phyloP scores from a whole-genome alignment of 495 filamentous ascomycete species.

The Letharia lupina region DNA sequence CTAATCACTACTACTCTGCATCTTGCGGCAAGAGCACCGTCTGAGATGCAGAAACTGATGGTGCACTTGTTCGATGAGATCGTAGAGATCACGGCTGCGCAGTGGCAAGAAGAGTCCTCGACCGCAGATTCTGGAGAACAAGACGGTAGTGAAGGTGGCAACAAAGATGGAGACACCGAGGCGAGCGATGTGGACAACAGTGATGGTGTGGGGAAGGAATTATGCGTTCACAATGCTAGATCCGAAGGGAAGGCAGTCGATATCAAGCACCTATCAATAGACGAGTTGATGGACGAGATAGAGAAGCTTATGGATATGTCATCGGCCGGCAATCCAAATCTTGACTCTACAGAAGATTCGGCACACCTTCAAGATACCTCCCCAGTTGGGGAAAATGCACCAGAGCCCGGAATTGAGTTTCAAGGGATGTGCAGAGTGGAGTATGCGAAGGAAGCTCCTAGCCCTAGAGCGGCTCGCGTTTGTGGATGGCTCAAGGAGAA shows the following conservation, averaged over 20 bases:
- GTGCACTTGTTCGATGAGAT: background rate
- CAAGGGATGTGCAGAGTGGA: background rate
- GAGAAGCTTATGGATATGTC: background rate
- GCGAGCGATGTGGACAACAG: background rate
- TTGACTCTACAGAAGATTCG: background rate
- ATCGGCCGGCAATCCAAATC: background rate
- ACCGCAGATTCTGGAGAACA: background rate
- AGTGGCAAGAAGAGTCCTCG: background rate
- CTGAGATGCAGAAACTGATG: conserved; percentile 2
- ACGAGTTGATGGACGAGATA: background rate
- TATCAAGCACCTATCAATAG: background rate
- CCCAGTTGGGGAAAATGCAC: background rate
- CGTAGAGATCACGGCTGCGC: background rate
- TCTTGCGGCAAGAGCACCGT: background rate
- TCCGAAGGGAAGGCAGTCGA: background rate
- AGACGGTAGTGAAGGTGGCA: background rate
- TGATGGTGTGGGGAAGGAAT: background rate
- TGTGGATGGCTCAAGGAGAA: background rate
- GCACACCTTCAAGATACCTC: background rate
- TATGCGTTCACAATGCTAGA: background rate
- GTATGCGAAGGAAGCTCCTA: too few species aligned
- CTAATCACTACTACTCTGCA: background rate
- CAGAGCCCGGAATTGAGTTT: background rate
- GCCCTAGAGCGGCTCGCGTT: background rate
- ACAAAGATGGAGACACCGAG: background rate